Conservation (phyloP, 768 basidiomycete species). For the Boletus edulis region DNA sequence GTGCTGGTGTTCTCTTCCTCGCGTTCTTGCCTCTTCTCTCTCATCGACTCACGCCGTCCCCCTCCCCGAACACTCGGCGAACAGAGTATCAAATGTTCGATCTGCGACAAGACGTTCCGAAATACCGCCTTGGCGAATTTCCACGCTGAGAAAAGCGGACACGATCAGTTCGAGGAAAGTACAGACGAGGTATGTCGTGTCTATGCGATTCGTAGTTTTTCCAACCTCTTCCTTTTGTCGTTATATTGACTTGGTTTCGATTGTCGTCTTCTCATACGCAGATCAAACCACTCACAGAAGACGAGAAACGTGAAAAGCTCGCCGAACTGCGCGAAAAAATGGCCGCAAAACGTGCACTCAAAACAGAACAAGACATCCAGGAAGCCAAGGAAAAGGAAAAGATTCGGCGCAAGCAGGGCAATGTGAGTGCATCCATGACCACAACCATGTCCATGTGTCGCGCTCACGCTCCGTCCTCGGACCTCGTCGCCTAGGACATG, state of each 20-base stretch:
- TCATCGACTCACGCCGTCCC: neutral
- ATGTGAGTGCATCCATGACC: slow-evolving; percentile 38
- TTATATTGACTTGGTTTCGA: too few species aligned
- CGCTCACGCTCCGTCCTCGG: slow-evolving; percentile 2
- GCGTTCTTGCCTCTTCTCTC: too few species aligned
- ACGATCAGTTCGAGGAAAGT: slow-evolving; percentile 94
- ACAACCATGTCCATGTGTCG: neutral
- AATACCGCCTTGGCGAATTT: slow-evolving; percentile 87
- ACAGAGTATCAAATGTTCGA: slow-evolving; percentile 75
- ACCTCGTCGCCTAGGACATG: slow-evolving; percentile 52
- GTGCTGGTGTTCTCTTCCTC: slow-evolving; percentile 5
- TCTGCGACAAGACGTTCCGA: slow-evolving; percentile 84
- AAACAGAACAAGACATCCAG: slow-evolving; percentile 69
- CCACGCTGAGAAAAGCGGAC: slow-evolving; percentile 94
- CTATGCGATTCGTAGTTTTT: too few species aligned
- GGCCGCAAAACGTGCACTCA: slow-evolving; percentile 72
- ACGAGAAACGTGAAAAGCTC: slow-evolving; percentile 83
- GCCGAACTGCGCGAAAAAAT: slow-evolving; percentile 78
- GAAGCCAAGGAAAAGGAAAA: slow-evolving; percentile 74
- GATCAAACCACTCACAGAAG: slow-evolving; percentile 90
- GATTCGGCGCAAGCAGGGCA: slow-evolving; percentile 82
- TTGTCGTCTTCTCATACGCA: neutral
- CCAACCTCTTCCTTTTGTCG: too few species aligned
- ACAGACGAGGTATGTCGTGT: slow-evolving; percentile 71
- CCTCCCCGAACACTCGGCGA: too few species aligned